Percentiles rank a stretch among this genome's conserved stretches.
Evolutionary conservation across 495 filamentous ascomycete genomes (phyloP).

Genomic region (Lophium mytilinum): DNA sequence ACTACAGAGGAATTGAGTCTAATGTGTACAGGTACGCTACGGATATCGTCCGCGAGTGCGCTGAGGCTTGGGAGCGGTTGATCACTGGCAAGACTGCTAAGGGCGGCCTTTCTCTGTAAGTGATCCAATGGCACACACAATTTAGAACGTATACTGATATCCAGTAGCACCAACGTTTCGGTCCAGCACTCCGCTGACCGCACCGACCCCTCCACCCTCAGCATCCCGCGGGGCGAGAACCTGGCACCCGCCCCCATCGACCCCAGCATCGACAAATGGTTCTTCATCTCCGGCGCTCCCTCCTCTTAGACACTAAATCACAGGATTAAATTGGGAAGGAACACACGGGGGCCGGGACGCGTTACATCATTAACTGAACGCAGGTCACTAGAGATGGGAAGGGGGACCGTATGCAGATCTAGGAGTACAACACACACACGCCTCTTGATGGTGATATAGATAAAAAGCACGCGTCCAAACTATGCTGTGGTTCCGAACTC

Average conservation of each 20-base stretch:
- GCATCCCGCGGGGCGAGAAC: conserved; percentile 68
- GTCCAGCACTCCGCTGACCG: conserved; percentile 61
- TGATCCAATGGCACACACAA: conserved; percentile 3
- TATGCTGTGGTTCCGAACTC: background rate
- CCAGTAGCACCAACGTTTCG: conserved; percentile 63
- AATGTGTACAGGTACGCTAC: conserved; percentile 62
- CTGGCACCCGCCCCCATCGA: conserved; percentile 82
- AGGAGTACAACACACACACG: background rate
- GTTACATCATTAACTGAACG: background rate
- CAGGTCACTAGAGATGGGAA: background rate
- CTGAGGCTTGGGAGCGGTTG: conserved; percentile 93
- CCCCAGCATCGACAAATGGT: conserved; percentile 99
- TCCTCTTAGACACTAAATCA: conserved; percentile 8
- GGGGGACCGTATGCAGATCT: background rate
- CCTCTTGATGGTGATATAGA: background rate
- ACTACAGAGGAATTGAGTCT: background rate
- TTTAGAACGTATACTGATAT: background rate
- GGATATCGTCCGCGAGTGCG: conserved; percentile 90
- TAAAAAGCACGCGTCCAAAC: background rate
- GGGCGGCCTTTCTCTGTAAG: conserved; percentile 77
- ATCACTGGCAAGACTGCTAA: conserved; percentile 76
- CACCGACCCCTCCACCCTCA: conserved; percentile 54
- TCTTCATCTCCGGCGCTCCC: conserved; percentile 99
- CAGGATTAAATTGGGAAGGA: background rate
- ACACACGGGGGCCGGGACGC: no score